Evolutionary conservation across 495 filamentous ascomycete species (phyloP).

Genomic region (Oleoguttula mirabilis): DNA sequence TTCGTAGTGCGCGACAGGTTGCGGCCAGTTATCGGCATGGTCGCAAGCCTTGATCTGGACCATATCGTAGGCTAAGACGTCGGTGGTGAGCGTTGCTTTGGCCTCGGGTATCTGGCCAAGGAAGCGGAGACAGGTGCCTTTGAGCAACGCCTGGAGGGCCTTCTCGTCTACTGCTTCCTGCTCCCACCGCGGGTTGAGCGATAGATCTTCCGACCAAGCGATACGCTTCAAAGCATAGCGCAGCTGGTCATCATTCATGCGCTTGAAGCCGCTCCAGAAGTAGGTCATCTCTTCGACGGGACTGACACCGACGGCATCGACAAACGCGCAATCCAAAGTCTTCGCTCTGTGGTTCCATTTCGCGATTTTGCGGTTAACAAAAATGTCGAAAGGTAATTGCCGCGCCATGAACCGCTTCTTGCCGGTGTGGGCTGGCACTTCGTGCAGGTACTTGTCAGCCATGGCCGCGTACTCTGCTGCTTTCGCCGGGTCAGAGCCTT

Average conservation of each 20-base stretch:
- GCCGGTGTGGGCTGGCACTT: conserved; percentile 63
- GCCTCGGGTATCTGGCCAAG: conserved; percentile 51
- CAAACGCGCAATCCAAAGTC: conserved; percentile 52
- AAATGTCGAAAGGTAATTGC: conserved; percentile 82
- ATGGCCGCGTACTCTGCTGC: conserved; percentile 44
- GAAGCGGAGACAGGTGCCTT: conserved; percentile 54
- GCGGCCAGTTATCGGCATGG: conserved; percentile 59
- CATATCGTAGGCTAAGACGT: conserved; percentile 49
- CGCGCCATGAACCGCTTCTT: conserved; percentile 83
- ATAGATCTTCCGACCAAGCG: conserved; percentile 50
- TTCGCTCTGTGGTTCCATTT: conserved; percentile 83
- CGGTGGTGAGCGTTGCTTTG: conserved; percentile 44
- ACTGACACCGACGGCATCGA: conserved; percentile 73
- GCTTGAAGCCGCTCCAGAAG: conserved; percentile 75
- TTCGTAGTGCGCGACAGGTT: conserved; percentile 76
- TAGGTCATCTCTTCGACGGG: conserved; percentile 93
- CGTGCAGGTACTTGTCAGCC: conserved; percentile 57
- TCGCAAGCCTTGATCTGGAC: conserved; percentile 41
- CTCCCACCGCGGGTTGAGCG: conserved; percentile 41
- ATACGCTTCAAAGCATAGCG: conserved; percentile 50
- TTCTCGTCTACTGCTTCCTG: conserved; percentile 61
- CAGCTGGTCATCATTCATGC: conserved; percentile 56
- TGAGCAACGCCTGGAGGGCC: conserved; percentile 53
- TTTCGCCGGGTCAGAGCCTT: conserved; percentile 38
- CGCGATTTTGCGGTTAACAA: conserved; percentile 68